These are phyloP conservation scores for Tuber borchii DNA, from an alignment of 495 filamentous ascomycete species.

Conservation along the genomic window DNA sequence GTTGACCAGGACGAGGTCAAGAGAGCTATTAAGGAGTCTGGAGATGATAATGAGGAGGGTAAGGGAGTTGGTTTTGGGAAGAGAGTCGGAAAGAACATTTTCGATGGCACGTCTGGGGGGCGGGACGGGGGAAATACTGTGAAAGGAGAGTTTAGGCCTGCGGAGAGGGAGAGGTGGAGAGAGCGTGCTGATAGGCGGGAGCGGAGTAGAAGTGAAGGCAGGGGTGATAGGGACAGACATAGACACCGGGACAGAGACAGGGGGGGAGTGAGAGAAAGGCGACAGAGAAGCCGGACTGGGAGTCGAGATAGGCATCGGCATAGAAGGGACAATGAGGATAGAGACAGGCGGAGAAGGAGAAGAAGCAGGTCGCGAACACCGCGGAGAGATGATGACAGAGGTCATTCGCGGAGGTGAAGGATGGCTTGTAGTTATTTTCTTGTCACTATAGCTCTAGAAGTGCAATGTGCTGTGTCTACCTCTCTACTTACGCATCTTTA, in stretches of 20 bases:
- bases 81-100: not conserved
- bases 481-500: not conserved
- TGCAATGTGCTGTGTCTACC: not conserved
- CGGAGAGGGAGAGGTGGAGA: constrained; percentile 5
- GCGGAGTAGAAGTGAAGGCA: constrained; percentile 16
- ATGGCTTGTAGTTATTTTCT: not conserved
- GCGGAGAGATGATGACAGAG: constrained; percentile 11
- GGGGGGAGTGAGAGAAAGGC: constrained; percentile 25
- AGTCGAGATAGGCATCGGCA: constrained; percentile 30
- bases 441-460: not conserved
- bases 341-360: constrained; percentile 18
- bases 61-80: constrained; percentile 35
- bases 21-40: constrained; percentile 30
- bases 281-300: constrained; percentile 27
- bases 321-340: constrained; percentile 25
- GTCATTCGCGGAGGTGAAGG: not conserved
- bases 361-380: constrained; percentile 27
- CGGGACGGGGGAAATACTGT: constrained; percentile 6
- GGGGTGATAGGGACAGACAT: constrained; percentile 23
- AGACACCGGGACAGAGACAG: constrained; percentile 28
- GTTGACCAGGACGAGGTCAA: constrained; percentile 35
- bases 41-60: constrained; percentile 26
- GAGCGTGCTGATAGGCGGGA: constrained; percentile 1
- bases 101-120: constrained; percentile 1
- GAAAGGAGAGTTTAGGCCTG: constrained; percentile 7